These are phyloP conservation scores for Davidsoniella eucalypti DNA, from an alignment of 2,329 filamentous ascomycete genomes.

Conservation along the genomic window DNA sequence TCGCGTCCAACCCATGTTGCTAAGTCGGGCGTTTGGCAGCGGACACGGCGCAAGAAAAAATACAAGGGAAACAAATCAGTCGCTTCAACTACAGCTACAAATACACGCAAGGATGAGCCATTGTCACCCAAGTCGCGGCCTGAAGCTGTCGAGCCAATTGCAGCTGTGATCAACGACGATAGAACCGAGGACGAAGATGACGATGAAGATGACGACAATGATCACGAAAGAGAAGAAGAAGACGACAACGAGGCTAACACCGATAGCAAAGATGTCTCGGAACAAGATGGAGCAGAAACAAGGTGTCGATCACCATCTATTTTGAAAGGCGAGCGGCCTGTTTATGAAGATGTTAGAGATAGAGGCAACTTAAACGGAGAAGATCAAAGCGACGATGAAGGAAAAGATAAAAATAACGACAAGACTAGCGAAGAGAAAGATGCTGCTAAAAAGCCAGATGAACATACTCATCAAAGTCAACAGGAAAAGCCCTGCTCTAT, in stretches of 20 bases:
- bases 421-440: constrained; percentile 20
- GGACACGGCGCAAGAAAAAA: constrained; percentile 27
- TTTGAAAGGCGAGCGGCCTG: too few species aligned
- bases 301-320: not conserved
- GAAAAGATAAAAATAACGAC: constrained; percentile 18
- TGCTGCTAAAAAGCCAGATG: not conserved
- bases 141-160: constrained; percentile 11
- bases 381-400: constrained; percentile 15
- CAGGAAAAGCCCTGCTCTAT: constrained; percentile 54
- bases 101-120: constrained; percentile 11
- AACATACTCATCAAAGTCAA: constrained; percentile 20
- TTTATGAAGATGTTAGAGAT: constrained; percentile 14
- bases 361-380: constrained; percentile 18
- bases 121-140: constrained; percentile 8
- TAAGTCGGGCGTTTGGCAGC: constrained; percentile 56
- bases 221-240: constrained; percentile 19
- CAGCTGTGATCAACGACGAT: constrained; percentile 15
- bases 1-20: constrained; percentile 73
- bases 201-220: constrained; percentile 12
- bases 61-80: constrained; percentile 19
- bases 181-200: constrained; percentile 16
- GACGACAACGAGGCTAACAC: constrained; percentile 14
- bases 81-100: constrained; percentile 17
- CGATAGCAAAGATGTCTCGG: too few species aligned
- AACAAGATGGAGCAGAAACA: constrained; percentile 13